Conservation (phyloP, 2,329 filamentous ascomycete species). For the Paecilomyces fulvus region DNA sequence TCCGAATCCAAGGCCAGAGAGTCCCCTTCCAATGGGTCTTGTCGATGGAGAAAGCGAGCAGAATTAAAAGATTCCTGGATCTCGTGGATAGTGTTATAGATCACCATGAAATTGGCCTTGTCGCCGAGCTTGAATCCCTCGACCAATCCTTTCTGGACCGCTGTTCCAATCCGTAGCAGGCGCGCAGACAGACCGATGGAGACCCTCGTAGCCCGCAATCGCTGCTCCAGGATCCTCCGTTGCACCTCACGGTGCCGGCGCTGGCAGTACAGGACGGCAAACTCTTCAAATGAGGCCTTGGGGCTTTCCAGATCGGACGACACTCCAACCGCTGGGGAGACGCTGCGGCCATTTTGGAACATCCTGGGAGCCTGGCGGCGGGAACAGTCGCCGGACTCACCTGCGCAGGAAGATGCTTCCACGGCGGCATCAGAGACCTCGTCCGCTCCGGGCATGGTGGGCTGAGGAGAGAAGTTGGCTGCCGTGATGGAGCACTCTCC, state of each 20-base stretch:
- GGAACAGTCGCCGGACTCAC: conserved; percentile 23
- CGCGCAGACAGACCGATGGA: conserved; percentile 37
- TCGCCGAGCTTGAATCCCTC: conserved; percentile 39
- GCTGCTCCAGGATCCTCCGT: conserved; percentile 31
- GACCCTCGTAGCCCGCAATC: conserved; percentile 32
- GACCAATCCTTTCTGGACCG: conserved; percentile 36
- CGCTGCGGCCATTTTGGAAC: background rate
- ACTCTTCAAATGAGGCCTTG: conserved; percentile 35
- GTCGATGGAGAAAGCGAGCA: conserved; percentile 22
- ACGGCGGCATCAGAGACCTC: conserved; percentile 7
- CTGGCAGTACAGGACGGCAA: conserved; percentile 34
- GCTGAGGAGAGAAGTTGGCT: conserved; percentile 14
- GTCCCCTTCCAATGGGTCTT: conserved; percentile 24
- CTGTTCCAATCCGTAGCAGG: conserved; percentile 32
- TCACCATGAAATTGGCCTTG: conserved; percentile 35
- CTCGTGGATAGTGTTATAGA: conserved; percentile 37
- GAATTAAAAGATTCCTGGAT: conserved; percentile 35
- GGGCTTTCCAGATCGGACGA: conserved; percentile 11
- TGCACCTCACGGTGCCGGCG: conserved; percentile 34
- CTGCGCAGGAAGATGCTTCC: conserved; percentile 16
- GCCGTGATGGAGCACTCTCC: conserved; percentile 17
- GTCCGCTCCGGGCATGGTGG: conserved; percentile 7
- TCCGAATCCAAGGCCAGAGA: conserved; percentile 29
- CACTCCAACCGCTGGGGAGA: background rate
- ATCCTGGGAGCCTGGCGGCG: background rate